Percentiles rank a stretch among this genome's conserved stretches.
Conservation (phyloP, 2,329 filamentous ascomycete species). For the Aspergillus floridensis region DNA sequence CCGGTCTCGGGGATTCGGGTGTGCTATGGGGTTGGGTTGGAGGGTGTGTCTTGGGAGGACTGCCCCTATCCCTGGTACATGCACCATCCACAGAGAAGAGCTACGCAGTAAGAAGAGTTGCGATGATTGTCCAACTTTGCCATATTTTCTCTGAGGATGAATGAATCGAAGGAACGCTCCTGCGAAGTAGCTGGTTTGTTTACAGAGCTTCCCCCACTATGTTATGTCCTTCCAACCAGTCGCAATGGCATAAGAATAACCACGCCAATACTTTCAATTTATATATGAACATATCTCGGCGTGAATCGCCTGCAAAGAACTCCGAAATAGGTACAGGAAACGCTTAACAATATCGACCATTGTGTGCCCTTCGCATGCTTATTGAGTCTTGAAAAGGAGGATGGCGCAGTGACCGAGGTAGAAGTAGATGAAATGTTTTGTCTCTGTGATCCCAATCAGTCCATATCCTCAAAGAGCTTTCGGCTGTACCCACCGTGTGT, state of each 20-base stretch:
- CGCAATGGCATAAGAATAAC: neutral
- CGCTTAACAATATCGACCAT: neutral
- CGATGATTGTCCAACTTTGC: too few species aligned
- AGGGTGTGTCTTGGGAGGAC: too few species aligned
- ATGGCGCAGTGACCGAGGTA: conserved; percentile 98
- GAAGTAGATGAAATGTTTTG: conserved; percentile 99
- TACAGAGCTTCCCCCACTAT: neutral
- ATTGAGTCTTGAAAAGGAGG: conserved; percentile 98
- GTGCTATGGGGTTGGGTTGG: neutral
- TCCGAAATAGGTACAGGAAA: conserved; percentile 6
- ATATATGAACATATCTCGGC: neutral
- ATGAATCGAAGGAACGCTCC: neutral
- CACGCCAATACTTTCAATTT: neutral
- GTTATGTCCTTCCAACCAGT: neutral
- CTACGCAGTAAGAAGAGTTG: too few species aligned
- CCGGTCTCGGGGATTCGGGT: neutral
- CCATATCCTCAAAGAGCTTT: neutral
- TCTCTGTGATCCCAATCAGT: conserved; percentile 60
- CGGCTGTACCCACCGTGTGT: conserved; percentile 71
- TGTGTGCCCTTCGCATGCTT: conserved; percentile 10
- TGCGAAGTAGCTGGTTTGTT: neutral
- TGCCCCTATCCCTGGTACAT: too few species aligned
- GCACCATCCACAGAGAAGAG: too few species aligned
- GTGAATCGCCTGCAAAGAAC: conserved; percentile 1
- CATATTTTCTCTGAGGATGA: too few species aligned